Evolutionary conservation across 1,284 basidiomycete genomes (phyloP).

Genomic region (Austroboletus novae-zelandiae): DNA sequence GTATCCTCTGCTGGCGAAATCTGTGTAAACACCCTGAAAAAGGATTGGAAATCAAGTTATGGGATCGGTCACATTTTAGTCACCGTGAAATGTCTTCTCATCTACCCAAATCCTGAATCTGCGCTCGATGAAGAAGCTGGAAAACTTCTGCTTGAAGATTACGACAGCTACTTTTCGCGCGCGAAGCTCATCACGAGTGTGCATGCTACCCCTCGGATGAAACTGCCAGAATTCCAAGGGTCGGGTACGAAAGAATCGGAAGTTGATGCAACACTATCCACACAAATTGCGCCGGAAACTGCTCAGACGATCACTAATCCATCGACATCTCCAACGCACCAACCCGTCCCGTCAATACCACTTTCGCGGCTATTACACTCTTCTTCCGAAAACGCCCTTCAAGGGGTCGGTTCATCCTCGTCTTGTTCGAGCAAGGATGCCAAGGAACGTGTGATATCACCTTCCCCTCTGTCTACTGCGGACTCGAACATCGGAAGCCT

Average conservation of each 20-base stretch:
- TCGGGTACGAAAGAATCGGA: conserved; percentile 29
- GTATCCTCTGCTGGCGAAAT: conserved; percentile 90
- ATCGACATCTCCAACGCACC: conserved; percentile 31
- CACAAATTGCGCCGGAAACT: conserved; percentile 22
- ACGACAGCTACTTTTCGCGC: conserved; percentile 79
- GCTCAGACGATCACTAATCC: conserved; percentile 27
- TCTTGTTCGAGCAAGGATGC: conserved; percentile 42
- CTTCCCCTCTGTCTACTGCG: conserved; percentile 62
- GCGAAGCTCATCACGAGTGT: conserved; percentile 83
- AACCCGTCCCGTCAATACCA: conserved; percentile 37
- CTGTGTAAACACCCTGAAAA: conserved; percentile 96
- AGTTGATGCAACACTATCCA: conserved; percentile 15
- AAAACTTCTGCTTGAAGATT: conserved; percentile 86
- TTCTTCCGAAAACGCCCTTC: conserved; percentile 40
- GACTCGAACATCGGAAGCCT: conserved; percentile 57
- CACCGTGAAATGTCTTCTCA: conserved; percentile 91
- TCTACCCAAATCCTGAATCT: conserved; percentile 94
- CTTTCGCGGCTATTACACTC: conserved; percentile 36
- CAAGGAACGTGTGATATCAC: conserved; percentile 60
- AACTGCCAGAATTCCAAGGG: conserved; percentile 67
- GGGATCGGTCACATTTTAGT: conserved; percentile 89
- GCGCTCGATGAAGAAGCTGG: conserved; percentile 95
- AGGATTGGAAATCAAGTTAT: conserved; percentile 93
- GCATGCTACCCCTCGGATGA: conserved; percentile 72
- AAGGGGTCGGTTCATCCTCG: conserved; percentile 33